Evolutionary conservation across 257 asterid species (phyloP).

Genomic region (Gentiana macrophylla): DNA sequence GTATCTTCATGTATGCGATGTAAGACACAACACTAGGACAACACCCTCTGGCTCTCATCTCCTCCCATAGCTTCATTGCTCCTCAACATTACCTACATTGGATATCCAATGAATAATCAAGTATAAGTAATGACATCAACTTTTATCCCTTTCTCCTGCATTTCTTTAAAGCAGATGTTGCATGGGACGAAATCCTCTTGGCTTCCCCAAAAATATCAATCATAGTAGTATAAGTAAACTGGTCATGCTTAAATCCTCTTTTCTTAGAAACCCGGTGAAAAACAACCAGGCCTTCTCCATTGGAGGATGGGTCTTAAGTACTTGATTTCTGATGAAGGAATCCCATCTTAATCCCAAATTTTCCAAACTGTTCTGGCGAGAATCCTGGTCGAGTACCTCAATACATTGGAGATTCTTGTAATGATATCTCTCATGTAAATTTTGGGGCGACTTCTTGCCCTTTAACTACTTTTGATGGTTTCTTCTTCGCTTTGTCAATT

Average conservation of each 20-base stretch:
- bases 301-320: slow-evolving; percentile 89
- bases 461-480: slow-evolving; percentile 17
- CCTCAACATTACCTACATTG: slow-evolving; percentile 59
- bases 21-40: slow-evolving; percentile 72
- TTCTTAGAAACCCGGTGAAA: slow-evolving; percentile 68
- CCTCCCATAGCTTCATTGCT: slow-evolving; percentile 59
- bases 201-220: slow-evolving; percentile 96
- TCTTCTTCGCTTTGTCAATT: slow-evolving; percentile 14
- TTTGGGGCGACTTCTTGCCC: slow-evolving; percentile 25
- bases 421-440: slow-evolving; percentile 43
- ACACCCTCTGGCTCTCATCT: slow-evolving; percentile 61
- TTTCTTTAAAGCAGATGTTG: slow-evolving; percentile 48
- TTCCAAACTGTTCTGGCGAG: slow-evolving; percentile 53
- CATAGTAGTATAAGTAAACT: slow-evolving; percentile 88
- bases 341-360: slow-evolving; percentile 65
- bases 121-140: slow-evolving; percentile 78
- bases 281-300: slow-evolving; percentile 92
- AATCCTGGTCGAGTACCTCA: slow-evolving; percentile 82
- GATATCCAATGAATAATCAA: slow-evolving; percentile 75
- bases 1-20: slow-evolving; percentile 79
- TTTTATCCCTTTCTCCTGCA: slow-evolving; percentile 66
- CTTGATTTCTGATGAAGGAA: slow-evolving; percentile 78
- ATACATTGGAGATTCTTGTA: slow-evolving; percentile 41
- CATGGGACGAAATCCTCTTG: slow-evolving; percentile 67
- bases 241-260: slow-evolving; percentile 72